Evolutionary conservation across 2,329 filamentous ascomycete species (phyloP).

Genomic region (Xylaria sp.): DNA sequence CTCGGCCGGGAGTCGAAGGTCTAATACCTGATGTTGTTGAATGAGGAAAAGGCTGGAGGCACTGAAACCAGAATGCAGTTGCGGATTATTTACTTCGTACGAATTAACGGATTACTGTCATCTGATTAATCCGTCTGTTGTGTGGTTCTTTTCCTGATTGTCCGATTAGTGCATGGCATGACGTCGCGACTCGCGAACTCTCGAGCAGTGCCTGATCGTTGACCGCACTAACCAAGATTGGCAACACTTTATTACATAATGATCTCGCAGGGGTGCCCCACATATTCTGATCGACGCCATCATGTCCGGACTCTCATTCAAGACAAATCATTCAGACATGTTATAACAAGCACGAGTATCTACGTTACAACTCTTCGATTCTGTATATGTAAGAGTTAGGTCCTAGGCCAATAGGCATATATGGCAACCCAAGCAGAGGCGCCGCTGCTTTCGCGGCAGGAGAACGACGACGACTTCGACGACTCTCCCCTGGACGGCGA

Average conservation of each 20-base stretch:
- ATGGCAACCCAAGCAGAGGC: slow-evolving; percentile 16
- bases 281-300: background rate
- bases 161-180: too few species aligned
- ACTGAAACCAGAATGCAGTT: too few species aligned
- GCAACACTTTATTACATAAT: too few species aligned
- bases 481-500: slow-evolving; percentile 6
- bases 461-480: slow-evolving; percentile 16
- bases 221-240: too few species aligned
- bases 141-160: background rate
- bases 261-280: background rate
- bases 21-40: background rate
- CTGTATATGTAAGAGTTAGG: background rate
- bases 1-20: background rate
- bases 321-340: slow-evolving; percentile 1
- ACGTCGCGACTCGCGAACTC: too few species aligned
- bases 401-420: background rate
- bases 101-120: too few species aligned
- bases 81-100: too few species aligned
- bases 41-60: background rate
- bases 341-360: background rate
- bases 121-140: background rate
- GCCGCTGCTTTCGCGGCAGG: slow-evolving; percentile 16
- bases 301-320: background rate
- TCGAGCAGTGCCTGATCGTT: too few species aligned
- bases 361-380: background rate